These are phyloP conservation scores for Erysimum cheiri DNA, from an alignment of 441 rosid genomes.

Conservation along the genomic window DNA sequence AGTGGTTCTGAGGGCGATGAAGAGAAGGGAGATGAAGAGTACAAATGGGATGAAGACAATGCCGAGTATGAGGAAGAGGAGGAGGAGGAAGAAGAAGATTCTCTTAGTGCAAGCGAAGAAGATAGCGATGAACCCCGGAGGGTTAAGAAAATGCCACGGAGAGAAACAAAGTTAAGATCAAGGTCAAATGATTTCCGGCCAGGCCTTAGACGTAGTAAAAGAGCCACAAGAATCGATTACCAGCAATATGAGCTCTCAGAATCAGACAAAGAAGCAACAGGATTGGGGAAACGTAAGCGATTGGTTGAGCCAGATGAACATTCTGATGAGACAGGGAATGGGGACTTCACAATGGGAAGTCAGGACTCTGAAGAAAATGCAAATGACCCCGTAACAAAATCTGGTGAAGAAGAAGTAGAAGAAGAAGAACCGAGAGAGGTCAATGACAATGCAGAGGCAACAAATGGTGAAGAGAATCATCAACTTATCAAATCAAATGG, in stretches of 20 bases:
- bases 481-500: slow-evolving; percentile 58
- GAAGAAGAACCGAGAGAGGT: slow-evolving; percentile 46
- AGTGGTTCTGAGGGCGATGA: slow-evolving; percentile 96
- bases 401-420: slow-evolving; percentile 46
- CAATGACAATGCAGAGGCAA: slow-evolving; percentile 38
- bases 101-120: slow-evolving; percentile 70
- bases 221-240: slow-evolving; percentile 83
- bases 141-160: slow-evolving; percentile 68
- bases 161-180: slow-evolving; percentile 80
- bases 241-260: slow-evolving; percentile 83
- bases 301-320: slow-evolving; percentile 59
- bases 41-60: slow-evolving; percentile 88
- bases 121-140: slow-evolving; percentile 80
- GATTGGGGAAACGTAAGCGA: slow-evolving; percentile 58
- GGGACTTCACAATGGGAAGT: slow-evolving; percentile 69
- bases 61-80: slow-evolving; percentile 93
- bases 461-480: slow-evolving; percentile 52
- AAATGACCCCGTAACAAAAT: slow-evolving; percentile 61
- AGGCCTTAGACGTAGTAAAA: slow-evolving; percentile 95
- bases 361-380: slow-evolving; percentile 69
- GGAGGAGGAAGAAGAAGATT: slow-evolving; percentile 73
- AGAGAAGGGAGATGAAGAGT: slow-evolving; percentile 41
- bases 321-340: slow-evolving; percentile 63
- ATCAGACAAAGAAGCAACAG: slow-evolving; percentile 76
- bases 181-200: slow-evolving; percentile 69